Conservation (phyloP, 805 yeast genomes). For the Wickerhamiella kurtzmanii region DNA sequence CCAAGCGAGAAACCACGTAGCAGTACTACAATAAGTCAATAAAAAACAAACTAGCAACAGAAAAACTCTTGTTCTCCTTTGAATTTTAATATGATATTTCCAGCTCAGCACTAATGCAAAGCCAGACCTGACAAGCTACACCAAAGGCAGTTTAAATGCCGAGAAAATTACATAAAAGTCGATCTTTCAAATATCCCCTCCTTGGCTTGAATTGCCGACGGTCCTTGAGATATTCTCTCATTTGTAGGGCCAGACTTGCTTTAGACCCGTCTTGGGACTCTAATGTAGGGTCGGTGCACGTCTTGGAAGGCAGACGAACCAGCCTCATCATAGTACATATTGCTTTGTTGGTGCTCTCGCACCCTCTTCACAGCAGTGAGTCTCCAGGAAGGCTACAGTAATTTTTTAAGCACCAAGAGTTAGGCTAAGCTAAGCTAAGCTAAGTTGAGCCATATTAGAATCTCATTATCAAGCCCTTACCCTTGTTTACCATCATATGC, state of each 20-base stretch:
- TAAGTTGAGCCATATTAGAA: not conserved
- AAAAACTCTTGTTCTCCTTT: too few species aligned
- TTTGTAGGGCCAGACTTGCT: not conserved
- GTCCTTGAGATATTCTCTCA: not conserved
- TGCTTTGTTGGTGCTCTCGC: not conserved
- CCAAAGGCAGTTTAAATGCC: too few species aligned
- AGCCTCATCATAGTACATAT: not conserved
- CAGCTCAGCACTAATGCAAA: too few species aligned
- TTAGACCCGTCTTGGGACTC: slow-evolving; percentile 1
- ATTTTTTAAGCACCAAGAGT: too few species aligned
- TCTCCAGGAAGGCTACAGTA: not conserved
- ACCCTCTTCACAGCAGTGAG: not conserved
- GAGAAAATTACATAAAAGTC: not conserved
- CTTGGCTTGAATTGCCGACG: not conserved
- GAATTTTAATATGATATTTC: too few species aligned
- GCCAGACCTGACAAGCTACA: too few species aligned
- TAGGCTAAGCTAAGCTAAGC: too few species aligned
- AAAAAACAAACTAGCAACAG: too few species aligned
- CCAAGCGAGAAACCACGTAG: too few species aligned
- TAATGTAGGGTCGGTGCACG: not conserved
- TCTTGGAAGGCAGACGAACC: not conserved
- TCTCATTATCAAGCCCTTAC: not conserved
- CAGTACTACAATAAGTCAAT: too few species aligned
- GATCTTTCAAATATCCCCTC: not conserved
- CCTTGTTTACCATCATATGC: not conserved